Conservation (phyloP, 2,329 filamentous ascomycete species). For the Dactylonectria estremocensis region DNA sequence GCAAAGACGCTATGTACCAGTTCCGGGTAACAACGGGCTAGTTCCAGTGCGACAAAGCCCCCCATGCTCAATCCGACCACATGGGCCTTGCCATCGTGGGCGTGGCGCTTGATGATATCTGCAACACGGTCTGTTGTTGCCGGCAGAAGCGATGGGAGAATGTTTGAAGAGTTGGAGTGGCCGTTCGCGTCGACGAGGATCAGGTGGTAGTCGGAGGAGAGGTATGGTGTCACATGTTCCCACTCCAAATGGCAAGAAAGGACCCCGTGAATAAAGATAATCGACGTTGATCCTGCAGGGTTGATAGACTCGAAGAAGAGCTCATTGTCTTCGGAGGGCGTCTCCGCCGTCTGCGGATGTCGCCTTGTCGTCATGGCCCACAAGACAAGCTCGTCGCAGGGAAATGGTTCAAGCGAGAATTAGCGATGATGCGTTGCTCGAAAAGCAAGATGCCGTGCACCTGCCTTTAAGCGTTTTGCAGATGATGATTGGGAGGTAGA, state of each 20-base stretch:
- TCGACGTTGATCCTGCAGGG: neutral
- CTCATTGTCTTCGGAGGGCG: neutral
- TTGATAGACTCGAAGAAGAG: neutral
- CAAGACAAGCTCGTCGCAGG: neutral
- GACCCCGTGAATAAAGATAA: neutral
- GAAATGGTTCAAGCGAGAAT: neutral
- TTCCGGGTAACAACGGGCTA: constrained; percentile 4
- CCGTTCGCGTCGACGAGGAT: neutral
- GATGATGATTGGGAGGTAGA: neutral
- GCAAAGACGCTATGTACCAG: constrained; percentile 11
- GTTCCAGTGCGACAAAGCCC: constrained; percentile 3
- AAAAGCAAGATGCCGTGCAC: neutral
- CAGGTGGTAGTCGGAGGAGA: constrained; percentile 5
- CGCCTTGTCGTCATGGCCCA: neutral
- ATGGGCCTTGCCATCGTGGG: neutral
- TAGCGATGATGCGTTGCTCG: neutral
- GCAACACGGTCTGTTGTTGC: constrained; percentile 1
- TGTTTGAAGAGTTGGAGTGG: constrained; percentile 5
- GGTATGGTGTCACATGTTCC: constrained; percentile 6
- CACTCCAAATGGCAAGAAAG: constrained; percentile 7
- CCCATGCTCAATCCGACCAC: constrained; percentile 10
- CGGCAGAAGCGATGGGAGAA: neutral
- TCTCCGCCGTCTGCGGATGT: neutral
- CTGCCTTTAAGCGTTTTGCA: neutral
- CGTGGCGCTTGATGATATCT: neutral